These are phyloP conservation scores for Xylariaceae sp. DNA, from an alignment of 2,329 filamentous ascomycete genomes.

Conservation along the genomic window DNA sequence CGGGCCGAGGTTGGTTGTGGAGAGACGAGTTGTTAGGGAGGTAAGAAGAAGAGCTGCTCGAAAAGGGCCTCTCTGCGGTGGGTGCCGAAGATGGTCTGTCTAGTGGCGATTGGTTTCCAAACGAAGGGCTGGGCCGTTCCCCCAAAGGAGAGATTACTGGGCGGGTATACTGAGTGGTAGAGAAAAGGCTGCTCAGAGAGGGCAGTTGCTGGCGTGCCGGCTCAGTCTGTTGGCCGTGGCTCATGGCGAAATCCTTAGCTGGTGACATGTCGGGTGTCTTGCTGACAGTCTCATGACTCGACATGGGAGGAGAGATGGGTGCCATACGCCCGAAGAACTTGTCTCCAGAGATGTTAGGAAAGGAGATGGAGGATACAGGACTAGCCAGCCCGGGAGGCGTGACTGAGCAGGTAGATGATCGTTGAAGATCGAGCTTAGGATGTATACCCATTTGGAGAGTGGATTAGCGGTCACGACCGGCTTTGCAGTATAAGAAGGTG, in stretches of 20 bases:
- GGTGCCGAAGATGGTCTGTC: conserved; percentile 43
- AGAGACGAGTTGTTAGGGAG: conserved; percentile 40
- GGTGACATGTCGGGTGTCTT: conserved; percentile 41
- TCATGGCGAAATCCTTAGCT: conserved; percentile 37
- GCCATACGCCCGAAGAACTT: conserved; percentile 41
- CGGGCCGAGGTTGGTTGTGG: conserved; percentile 41
- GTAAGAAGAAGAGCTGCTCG: conserved; percentile 39
- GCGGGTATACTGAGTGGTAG: conserved; percentile 41
- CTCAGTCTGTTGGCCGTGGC: conserved; percentile 29
- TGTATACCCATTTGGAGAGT: conserved; percentile 50
- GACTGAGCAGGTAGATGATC: conserved; percentile 46
- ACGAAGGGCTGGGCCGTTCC: conserved; percentile 41
- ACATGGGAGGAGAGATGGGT: conserved; percentile 52
- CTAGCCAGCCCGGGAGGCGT: conserved; percentile 50
- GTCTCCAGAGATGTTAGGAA: conserved; percentile 43
- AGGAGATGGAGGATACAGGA: conserved; percentile 45
- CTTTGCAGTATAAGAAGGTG: conserved; percentile 23
- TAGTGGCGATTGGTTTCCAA: conserved; percentile 41
- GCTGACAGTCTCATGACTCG: conserved; percentile 47
- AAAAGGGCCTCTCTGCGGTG: conserved; percentile 35
- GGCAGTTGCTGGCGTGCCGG: conserved; percentile 47
- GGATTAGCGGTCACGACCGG: conserved; percentile 17
- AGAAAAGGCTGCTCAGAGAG: conserved; percentile 53
- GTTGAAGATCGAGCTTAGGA: conserved; percentile 46
- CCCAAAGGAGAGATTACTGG: conserved; percentile 43